Conservation (phyloP, 805 yeast species). For the Yamadazyma kitorensis region DNA sequence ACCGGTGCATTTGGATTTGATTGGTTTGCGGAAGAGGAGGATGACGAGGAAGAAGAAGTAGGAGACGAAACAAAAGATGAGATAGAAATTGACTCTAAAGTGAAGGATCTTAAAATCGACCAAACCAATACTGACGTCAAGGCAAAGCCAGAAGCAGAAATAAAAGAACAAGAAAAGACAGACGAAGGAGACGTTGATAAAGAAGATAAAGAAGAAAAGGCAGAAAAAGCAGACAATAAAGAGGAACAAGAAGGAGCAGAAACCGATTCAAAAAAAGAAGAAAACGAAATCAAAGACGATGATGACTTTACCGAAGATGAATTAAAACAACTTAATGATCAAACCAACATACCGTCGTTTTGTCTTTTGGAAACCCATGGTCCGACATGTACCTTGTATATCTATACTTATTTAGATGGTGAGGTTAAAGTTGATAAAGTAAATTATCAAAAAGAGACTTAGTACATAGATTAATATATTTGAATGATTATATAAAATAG, state of each 20-base stretch:
- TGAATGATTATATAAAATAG: constrained; percentile 1
- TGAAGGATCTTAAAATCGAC: constrained; percentile 19
- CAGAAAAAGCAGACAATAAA: constrained; percentile 23
- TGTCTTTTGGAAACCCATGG: constrained; percentile 87
- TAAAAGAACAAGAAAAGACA: constrained; percentile 13
- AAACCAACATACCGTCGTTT: constrained; percentile 70
- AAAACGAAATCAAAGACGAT: constrained; percentile 4
- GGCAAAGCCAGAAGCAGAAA: constrained; percentile 36
- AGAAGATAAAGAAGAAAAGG: constrained; percentile 31
- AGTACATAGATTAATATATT: constrained; percentile 2
- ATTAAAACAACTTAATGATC: constrained; percentile 3
- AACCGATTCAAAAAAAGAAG: constrained; percentile 13
- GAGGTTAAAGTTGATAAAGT: constrained; percentile 92
- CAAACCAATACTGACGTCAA: constrained; percentile 12
- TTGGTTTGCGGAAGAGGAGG: constrained; percentile 56
- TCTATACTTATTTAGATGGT: constrained; percentile 75
- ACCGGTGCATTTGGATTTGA: constrained; percentile 80
- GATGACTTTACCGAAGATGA: constrained; percentile 10
- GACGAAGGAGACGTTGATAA: constrained; percentile 27
- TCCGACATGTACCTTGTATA: constrained; percentile 71
- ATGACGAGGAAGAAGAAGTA: constrained; percentile 37
- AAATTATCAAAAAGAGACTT: constrained; percentile 30
- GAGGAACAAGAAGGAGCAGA: constrained; percentile 23
- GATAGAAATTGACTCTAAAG: constrained; percentile 23
- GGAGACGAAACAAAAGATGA: constrained; percentile 28